Base-by-base conservation (phyloP, 768 basidiomycete genomes). In the Leucocoprinus birnbaumii region DNA sequence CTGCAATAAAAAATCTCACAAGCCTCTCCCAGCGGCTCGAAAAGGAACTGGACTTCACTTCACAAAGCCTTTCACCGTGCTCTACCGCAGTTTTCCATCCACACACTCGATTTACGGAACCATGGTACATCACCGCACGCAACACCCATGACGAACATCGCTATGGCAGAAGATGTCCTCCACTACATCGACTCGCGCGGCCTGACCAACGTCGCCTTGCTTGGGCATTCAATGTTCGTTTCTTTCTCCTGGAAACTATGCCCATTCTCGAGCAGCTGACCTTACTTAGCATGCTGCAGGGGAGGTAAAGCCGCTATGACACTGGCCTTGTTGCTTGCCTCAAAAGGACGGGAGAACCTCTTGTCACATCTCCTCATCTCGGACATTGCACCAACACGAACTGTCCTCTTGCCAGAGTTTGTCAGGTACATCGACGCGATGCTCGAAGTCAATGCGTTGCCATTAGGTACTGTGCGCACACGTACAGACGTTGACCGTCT, bases 221-320 rank as follows among this genome's bases (percentile, higher is more conserved):
- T 96, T 3, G 94, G 94, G 0, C 94, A 96, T 66, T 95, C 93
- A 2, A 94, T 96, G 94, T 93, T 60, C 52, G 87, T 73, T 1
- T n/a, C n/a, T n/a, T 16, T 34, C 48, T 26, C 47, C 24, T 18
- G 26, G 6, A 14, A 10, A 11, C 31, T 16, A 16, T 56, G 5
- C 6, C 25, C 63, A 35, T 55, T 31, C 31, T 31, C 11, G 31
- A 31, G 31, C 31, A 5, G 31, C 50, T 37, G 27, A 43, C 11
- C 26, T 48, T 34, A 41, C 16, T 3, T n/a, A 3, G 3, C 34
- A 8, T 60, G 46, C 8, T 22, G 40, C 59, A 93, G 90, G 91
- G 93, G 93, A 48, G 93, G 91, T 19, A 94, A 93, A 66, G 85
- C 82, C 2, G 87, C 87, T 0, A 89, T 91, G 87, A 64, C 84